Base-by-base conservation (phyloP, 106 monocot genomes). In the Posidonia australis region DNA sequence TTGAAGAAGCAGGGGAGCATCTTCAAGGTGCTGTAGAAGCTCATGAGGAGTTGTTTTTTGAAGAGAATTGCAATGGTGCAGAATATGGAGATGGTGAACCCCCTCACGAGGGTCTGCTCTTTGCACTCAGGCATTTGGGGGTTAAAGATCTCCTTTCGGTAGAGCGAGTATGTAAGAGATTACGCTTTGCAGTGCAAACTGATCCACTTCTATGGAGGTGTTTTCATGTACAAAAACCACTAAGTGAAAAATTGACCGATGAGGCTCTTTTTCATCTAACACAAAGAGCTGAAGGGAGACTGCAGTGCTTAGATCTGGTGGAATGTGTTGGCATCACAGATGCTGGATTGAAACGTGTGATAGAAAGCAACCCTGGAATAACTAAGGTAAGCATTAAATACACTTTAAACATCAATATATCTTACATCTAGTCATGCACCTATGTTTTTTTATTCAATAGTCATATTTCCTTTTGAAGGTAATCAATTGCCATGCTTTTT, bases 151-250 rank as follows among this genome's bases (percentile, higher is more conserved):
- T 90, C 46, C 82, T 96, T 24, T 76, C 82, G 0, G 71, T 84
- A 3, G 84, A 90, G 52, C 77, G 75, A 67, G 94, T 90, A 10
- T 96, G 90, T 70, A 96, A 77, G 67, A 72, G 86, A 6, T 53
- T 86, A 64, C 67, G 46, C n/a, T 19, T 28, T 6, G 69, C 81
- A 18, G 77, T 96, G 17, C 58, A 58, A 60, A 69, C 47, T n/a
- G 86, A 96, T 55, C 56, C 80, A 13, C 67, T 78, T 24, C 62
- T 87, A 27, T 94, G 89, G 89, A 83, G 72, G 62, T 78, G 72
- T 46, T 78, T 96, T 63, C 80, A 84, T 25, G 84, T 96, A 26
- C 68, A 52, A 13, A 64, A 71, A 17, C 64, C 76, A 0, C 71
- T 86, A 67, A 76, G 71, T 53, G 66, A 79, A 55, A 88, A 31